These are phyloP conservation scores for Podospora anserina DNA, from an alignment of 495 filamentous ascomycete species.

Conservation along the genomic window DNA sequence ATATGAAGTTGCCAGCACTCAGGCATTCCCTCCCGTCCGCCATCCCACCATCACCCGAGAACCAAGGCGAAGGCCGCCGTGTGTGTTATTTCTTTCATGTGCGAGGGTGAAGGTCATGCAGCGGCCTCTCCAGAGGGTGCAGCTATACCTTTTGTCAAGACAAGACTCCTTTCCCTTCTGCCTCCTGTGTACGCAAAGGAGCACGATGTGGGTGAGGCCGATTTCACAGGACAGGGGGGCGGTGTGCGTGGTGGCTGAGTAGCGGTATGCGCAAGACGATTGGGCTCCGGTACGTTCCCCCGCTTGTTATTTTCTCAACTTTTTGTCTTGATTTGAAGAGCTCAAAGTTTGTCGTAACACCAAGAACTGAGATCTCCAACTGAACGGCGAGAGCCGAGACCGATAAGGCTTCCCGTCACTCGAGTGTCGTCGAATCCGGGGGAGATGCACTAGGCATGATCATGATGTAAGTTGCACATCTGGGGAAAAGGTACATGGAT, in stretches of 20 bases:
- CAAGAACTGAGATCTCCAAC: not conserved
- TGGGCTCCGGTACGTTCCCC: slow-evolving; percentile 19
- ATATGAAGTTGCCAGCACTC: no score
- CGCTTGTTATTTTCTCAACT: not conserved
- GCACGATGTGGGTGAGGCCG: slow-evolving; percentile 23
- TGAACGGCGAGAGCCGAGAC: slow-evolving; percentile 2
- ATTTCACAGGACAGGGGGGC: slow-evolving; percentile 25
- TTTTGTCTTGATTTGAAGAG: not conserved
- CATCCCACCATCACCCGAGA: not conserved
- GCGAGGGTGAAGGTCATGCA: slow-evolving; percentile 17
- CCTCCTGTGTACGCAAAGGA: slow-evolving; percentile 5
- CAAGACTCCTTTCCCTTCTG: not conserved
- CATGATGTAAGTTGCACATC: slow-evolving; percentile 1
- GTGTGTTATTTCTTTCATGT: slow-evolving; percentile 4
- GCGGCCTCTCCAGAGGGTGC: slow-evolving; percentile 19
- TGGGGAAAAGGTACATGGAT: not conserved
- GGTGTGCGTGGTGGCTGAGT: slow-evolving; percentile 37
- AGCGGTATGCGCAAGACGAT: slow-evolving; percentile 18
- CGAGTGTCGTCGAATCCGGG: not conserved
- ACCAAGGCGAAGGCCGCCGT: not conserved
- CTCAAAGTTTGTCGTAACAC: no score
- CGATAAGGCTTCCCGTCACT: not conserved
- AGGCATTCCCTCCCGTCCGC: not conserved
- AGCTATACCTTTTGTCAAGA: slow-evolving; percentile 17
- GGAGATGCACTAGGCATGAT: slow-evolving; percentile 1